A percentile compares a stretch with the other conserved stretches of the same genome.
Evolutionary conservation across 108 stramenopile genomes (phyloP).

Genomic region (Pseudonitzschia multistriata): DNA sequence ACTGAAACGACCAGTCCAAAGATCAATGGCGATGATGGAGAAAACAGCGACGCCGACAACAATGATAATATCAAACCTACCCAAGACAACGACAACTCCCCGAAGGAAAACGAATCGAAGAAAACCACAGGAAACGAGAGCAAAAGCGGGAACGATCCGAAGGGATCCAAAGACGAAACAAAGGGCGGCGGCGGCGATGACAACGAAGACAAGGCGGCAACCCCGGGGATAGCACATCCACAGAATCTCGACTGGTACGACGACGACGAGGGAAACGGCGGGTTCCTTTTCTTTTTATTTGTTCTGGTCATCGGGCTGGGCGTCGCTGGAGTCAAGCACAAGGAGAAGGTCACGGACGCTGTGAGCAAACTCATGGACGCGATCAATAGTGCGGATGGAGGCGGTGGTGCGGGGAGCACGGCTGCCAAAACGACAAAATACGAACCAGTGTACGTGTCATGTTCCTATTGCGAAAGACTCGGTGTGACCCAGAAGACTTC

Average conservation of each 20-base stretch:
- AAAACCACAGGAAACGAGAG: not conserved
- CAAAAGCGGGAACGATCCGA: not conserved
- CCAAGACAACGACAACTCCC: not conserved
- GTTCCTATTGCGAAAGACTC: not conserved
- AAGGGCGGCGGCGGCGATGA: not conserved
- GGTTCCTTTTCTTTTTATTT: not conserved
- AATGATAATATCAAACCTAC: not conserved
- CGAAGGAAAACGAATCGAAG: not conserved
- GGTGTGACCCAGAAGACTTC: no score
- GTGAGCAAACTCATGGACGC: not conserved
- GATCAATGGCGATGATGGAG: not conserved
- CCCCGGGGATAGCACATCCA: not conserved
- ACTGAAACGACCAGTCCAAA: no score
- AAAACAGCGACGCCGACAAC: not conserved
- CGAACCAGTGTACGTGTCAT: slow-evolving; percentile 9
- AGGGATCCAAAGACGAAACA: not conserved
- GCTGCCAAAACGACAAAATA: slow-evolving; percentile 9
- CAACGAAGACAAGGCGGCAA: not conserved
- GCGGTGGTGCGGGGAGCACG: not conserved
- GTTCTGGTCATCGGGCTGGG: not conserved
- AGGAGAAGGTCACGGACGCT: not conserved
- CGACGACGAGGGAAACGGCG: not conserved
- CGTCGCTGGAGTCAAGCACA: not conserved
- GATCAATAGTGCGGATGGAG: not conserved
- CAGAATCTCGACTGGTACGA: not conserved